phyloP scores from a whole-genome alignment of 2,329 filamentous ascomycete species.

The Paracamarosporium sp. region DNA sequence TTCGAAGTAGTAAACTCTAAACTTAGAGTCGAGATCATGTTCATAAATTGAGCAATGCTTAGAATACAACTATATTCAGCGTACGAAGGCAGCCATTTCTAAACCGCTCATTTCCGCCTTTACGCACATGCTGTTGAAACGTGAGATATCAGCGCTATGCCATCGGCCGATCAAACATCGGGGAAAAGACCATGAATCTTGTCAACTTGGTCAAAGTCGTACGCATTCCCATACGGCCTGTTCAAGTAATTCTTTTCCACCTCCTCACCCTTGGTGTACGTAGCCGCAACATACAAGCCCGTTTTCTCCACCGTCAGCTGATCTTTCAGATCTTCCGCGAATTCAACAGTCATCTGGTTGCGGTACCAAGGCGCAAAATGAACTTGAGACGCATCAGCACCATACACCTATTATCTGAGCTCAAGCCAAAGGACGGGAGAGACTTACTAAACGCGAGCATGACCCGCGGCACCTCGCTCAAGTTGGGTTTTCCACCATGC shows the following conservation, averaged over 20 bases:
- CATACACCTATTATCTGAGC: too few species aligned
- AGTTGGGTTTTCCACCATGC: conserved; percentile 60
- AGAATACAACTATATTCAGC: too few species aligned
- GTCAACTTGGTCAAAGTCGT: conserved; percentile 63
- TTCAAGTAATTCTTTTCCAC: conserved; percentile 59
- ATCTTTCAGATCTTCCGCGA: conserved; percentile 58
- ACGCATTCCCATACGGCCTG: conserved; percentile 66
- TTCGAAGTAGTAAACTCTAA: too few species aligned
- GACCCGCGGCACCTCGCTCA: conserved; percentile 49
- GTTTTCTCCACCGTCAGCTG: conserved; percentile 50
- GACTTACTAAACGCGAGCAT: conserved; percentile 51
- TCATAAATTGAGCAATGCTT: too few species aligned
- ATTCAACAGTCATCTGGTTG: conserved; percentile 64
- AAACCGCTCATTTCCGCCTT: too few species aligned
- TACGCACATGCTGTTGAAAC: too few species aligned
- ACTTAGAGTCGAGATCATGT: too few species aligned
- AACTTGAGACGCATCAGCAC: conserved; percentile 30
- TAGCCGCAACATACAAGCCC: conserved; percentile 58
- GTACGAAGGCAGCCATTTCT: too few species aligned
- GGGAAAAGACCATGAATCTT: conserved; percentile 33
- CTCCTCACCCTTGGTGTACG: conserved; percentile 55
- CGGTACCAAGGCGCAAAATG: conserved; percentile 66
- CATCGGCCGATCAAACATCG: conserved; percentile 9
- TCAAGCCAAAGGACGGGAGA: too few species aligned
- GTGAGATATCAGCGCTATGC: too few species aligned